These are phyloP conservation scores for Priceomyces medius DNA, from an alignment of 805 yeast genomes.

Conservation along the genomic window DNA sequence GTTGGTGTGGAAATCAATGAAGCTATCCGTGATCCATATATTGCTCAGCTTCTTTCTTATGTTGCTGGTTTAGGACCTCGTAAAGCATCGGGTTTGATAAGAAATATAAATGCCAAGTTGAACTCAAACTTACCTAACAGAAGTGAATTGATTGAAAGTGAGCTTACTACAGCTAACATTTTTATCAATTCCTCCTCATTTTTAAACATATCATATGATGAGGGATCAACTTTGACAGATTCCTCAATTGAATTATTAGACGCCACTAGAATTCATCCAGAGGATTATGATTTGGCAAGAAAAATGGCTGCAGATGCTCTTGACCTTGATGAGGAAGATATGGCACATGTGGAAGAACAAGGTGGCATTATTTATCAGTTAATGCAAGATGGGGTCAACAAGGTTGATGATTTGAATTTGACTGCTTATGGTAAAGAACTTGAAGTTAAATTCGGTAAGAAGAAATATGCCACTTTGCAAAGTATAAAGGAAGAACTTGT, in stretches of 20 bases:
- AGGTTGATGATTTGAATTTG: constrained; percentile 81
- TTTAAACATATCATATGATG: constrained; percentile 70
- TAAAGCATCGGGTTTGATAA: constrained; percentile 83
- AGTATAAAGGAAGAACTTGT: constrained; percentile 85
- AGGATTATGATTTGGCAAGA: constrained; percentile 92
- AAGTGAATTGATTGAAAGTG: constrained; percentile 79
- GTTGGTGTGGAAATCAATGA: constrained; percentile 94
- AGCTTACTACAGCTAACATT: constrained; percentile 72
- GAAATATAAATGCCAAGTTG: constrained; percentile 64
- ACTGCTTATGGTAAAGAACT: constrained; percentile 92
- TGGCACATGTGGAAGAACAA: constrained; percentile 73
- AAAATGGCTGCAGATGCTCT: constrained; percentile 98
- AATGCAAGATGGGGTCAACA: constrained; percentile 65
- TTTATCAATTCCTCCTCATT: constrained; percentile 93
- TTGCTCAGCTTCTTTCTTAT: constrained; percentile 70
- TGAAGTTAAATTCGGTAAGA: constrained; percentile 67
- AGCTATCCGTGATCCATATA: constrained; percentile 73
- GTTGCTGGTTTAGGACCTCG: constrained; percentile 94
- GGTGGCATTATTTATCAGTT: constrained; percentile 80
- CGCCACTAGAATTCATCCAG: constrained; percentile 96
- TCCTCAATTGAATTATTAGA: constrained; percentile 80
- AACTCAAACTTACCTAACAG: constrained; percentile 66
- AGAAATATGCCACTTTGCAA: constrained; percentile 75
- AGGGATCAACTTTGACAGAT: constrained; percentile 53
- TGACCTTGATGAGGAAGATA: constrained; percentile 92